These are phyloP conservation scores for Ophiocordyceps camponoti-leonardi DNA, from an alignment of 2,329 filamentous ascomycete genomes.

Conservation along the genomic window DNA sequence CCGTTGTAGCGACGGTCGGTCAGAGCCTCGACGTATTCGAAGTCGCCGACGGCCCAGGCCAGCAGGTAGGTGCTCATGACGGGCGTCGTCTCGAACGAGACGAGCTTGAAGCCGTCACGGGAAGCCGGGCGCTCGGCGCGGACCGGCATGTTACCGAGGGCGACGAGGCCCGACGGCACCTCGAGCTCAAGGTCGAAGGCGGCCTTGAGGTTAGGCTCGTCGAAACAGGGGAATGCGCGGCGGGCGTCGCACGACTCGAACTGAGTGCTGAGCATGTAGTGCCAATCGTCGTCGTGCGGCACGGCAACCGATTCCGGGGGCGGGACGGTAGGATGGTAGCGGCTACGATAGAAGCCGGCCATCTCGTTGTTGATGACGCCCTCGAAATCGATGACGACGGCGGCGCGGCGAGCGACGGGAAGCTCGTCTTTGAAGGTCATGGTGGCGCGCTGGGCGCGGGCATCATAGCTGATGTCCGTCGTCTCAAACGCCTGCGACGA, in stretches of 20 bases:
- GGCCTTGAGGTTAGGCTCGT: slow-evolving; percentile 93
- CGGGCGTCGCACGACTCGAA: slow-evolving; percentile 95
- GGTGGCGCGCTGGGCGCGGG: slow-evolving; percentile 66
- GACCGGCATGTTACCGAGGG: slow-evolving; percentile 89
- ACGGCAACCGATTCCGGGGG: slow-evolving; percentile 50
- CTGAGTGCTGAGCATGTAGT: slow-evolving; percentile 82
- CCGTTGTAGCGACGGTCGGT: slow-evolving; percentile 84
- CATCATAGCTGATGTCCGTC: slow-evolving; percentile 61
- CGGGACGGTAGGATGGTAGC: slow-evolving; percentile 68
- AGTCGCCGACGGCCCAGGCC: slow-evolving; percentile 91
- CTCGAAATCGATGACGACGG: slow-evolving; percentile 55
- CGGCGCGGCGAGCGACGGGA: slow-evolving; percentile 45
- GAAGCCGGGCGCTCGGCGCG: slow-evolving; percentile 37
- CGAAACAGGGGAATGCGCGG: slow-evolving; percentile 91
- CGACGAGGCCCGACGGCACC: slow-evolving; percentile 73
- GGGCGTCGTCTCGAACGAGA: slow-evolving; percentile 70
- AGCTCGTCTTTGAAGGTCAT: slow-evolving; percentile 61
- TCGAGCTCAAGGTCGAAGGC: slow-evolving; percentile 91
- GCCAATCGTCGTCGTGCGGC: slow-evolving; percentile 50
- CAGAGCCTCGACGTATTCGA: slow-evolving; percentile 87
- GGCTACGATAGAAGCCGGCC: slow-evolving; percentile 85
- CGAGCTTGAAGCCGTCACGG: slow-evolving; percentile 49
- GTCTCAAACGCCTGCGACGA: slow-evolving; percentile 39
- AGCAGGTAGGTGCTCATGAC: slow-evolving; percentile 85
- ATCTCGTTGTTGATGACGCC: slow-evolving; percentile 79